These are phyloP conservation scores for Gymnopilus dilepis DNA, from an alignment of 768 basidiomycete genomes.

Conservation along the genomic window DNA sequence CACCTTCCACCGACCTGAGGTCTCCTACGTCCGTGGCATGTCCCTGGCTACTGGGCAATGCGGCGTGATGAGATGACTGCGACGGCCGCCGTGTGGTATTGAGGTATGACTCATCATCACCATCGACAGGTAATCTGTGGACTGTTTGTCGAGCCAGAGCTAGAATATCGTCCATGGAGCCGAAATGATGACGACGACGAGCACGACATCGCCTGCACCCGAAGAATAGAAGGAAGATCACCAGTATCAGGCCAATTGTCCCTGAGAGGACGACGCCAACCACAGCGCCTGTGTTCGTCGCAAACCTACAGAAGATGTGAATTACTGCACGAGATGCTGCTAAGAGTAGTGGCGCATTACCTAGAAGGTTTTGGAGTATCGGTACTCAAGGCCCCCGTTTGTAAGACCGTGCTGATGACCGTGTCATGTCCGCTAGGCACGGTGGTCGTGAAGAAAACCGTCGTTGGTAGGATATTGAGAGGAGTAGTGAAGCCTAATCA, in stretches of 20 bases:
- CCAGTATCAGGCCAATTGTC: conserved; percentile 32
- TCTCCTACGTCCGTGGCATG: conserved; percentile 18
- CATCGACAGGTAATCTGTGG: conserved; percentile 41
- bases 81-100: conserved; percentile 10
- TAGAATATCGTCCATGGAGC: conserved; percentile 30
- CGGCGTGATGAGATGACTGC: neutral
- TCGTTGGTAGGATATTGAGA: neutral
- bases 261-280: conserved; percentile 41
- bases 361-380: conserved; percentile 29
- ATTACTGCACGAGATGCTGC: neutral
- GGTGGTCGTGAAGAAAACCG: neutral
- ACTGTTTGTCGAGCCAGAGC: conserved; percentile 21
- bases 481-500: neutral
- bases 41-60: conserved; percentile 17
- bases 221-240: conserved; percentile 37
- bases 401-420: conserved; percentile 16
- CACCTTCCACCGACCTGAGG: conserved; percentile 13
- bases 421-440: conserved; percentile 1
- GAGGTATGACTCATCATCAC: conserved; percentile 29
- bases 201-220: conserved; percentile 35
- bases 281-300: conserved; percentile 43
- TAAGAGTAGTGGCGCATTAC: conserved; percentile 15
- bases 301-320: conserved; percentile 33
- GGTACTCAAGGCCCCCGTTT: conserved; percentile 39
- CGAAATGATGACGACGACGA: conserved; percentile 15